Evolutionary conservation across 768 basidiomycete species (phyloP), one percentile per base, ranked within the genome.

Genomic region (Tylopilus balloui): DNA sequence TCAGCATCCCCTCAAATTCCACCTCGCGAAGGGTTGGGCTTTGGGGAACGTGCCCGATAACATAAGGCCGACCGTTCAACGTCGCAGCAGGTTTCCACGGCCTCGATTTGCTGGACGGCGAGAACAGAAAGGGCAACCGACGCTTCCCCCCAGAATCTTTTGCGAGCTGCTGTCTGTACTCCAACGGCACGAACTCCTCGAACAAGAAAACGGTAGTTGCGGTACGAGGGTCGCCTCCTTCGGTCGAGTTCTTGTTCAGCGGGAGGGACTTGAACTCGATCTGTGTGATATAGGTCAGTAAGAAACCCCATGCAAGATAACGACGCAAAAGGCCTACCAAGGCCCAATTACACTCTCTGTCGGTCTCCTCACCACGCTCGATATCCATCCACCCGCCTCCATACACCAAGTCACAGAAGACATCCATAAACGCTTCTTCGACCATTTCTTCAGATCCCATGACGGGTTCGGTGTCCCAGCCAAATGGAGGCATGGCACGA

Each of bases 161-260:
- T 5, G 69, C 80, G 6, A 94, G 76, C 56, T 89, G 84, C 38
- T 88, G 82, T 4, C 88, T 76, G 59, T 92, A 92, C 63, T 92
- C 93, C 32, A 80, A 70, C 0, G 94, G 95, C 3, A 99, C 92
- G 47, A 91, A 88, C 67, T 98, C 96, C 68, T 99, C 93, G 55
- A 92, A 94, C 6, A 97, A 70, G 45, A 96, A 78, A 41, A 91
- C 78, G 0, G 83, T 78, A 0, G 80, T 74, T 1, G 82, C 72
- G 1, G 79, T 85, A n/a, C 92, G 78, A 0, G 89, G 89, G 61
- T 93, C 89, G 2, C 58, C 53, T 5, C 61, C 61, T 3, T 42
- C 51, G 34, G 59, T 1, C 13, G 51, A n/a, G 5, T 23, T 35
- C 39, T 57, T 59, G 40, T 63, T 45, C 54, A 76, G 27, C 41